Conservation (phyloP, 176 grass and related monocot genomes). For the Triticum aestivum region DNA sequence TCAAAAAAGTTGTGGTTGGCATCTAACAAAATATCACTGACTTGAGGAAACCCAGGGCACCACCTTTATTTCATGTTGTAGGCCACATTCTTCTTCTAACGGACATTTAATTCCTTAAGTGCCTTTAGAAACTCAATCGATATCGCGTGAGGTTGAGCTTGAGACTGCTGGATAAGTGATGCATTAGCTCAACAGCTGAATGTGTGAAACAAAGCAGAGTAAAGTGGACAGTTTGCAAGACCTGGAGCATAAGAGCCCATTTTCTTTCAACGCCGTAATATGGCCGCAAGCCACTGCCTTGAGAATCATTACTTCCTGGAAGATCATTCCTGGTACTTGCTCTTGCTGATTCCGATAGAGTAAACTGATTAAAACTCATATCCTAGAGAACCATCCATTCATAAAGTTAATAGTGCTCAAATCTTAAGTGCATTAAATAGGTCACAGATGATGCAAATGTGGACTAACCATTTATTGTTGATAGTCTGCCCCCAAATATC, state of each 20-base stretch:
- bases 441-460: neutral
- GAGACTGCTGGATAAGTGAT: slow-evolving; percentile 56
- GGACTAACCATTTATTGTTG: slow-evolving; percentile 71
- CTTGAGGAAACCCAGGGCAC: slow-evolving; percentile 44
- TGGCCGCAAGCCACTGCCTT: slow-evolving; percentile 41
- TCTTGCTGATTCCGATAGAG: slow-evolving; percentile 29
- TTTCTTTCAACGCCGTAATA: slow-evolving; percentile 67
- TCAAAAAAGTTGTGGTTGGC: slow-evolving; percentile 47
- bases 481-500: slow-evolving; percentile 79
- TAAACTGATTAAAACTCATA: slow-evolving; percentile 24
- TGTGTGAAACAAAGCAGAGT: slow-evolving; percentile 13
- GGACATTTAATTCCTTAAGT: slow-evolving; percentile 81
- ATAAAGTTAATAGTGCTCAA: slow-evolving; percentile 11
- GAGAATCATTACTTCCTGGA: slow-evolving; percentile 55
- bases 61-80: slow-evolving; percentile 97
- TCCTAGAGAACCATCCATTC: slow-evolving; percentile 34
- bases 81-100: slow-evolving; percentile 87
- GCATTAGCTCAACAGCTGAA: slow-evolving; percentile 23
- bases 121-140: slow-evolving; percentile 86
- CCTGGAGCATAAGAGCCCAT: slow-evolving; percentile 99
- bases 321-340: slow-evolving; percentile 35
- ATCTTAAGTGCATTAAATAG: slow-evolving; percentile 7
- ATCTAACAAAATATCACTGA: slow-evolving; percentile 46
- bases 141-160: slow-evolving; percentile 79
- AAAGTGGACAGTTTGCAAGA: slow-evolving; percentile 32